phyloP scores from a whole-genome alignment of 805 yeast species.

The Deakozyma indianensis region DNA sequence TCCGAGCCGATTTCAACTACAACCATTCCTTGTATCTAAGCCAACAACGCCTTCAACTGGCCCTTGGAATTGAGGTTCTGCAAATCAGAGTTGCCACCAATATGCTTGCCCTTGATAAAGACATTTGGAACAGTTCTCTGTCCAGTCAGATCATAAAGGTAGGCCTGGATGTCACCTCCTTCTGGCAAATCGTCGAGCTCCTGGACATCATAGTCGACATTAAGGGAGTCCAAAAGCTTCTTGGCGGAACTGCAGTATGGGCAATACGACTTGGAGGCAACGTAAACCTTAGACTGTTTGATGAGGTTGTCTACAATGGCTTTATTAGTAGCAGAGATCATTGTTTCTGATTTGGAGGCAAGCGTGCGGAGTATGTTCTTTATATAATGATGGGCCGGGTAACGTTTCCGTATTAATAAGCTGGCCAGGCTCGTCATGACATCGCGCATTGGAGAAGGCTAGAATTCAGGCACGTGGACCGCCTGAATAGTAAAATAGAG shows the following conservation, averaged over 20 bases:
- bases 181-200: constrained; percentile 31
- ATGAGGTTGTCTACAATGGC: constrained; percentile 45
- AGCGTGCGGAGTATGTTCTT: too few species aligned
- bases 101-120: constrained; percentile 79
- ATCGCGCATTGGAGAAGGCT: too few species aligned
- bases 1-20: too few species aligned
- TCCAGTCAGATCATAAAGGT: constrained; percentile 62
- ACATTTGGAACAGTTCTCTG: constrained; percentile 91
- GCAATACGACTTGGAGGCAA: constrained; percentile 74
- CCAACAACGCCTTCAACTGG: constrained; percentile 31
- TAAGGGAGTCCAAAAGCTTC: constrained; percentile 23
- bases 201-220: constrained; percentile 29
- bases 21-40: too few species aligned
- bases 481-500: too few species aligned
- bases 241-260: constrained; percentile 41
- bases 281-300: constrained; percentile 50
- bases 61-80: constrained; percentile 55
- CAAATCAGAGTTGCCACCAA: constrained; percentile 89
- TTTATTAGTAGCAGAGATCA: constrained; percentile 10
- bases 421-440: too few species aligned
- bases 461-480: too few species aligned
- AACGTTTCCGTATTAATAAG: too few species aligned
- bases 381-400: too few species aligned
- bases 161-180: constrained; percentile 71
- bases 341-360: constrained; percentile 10